Percentiles rank a stretch among this genome's conserved stretches.
Conservation (phyloP, 208 protist genomes). For the Trypanosoma congolense region DNA sequence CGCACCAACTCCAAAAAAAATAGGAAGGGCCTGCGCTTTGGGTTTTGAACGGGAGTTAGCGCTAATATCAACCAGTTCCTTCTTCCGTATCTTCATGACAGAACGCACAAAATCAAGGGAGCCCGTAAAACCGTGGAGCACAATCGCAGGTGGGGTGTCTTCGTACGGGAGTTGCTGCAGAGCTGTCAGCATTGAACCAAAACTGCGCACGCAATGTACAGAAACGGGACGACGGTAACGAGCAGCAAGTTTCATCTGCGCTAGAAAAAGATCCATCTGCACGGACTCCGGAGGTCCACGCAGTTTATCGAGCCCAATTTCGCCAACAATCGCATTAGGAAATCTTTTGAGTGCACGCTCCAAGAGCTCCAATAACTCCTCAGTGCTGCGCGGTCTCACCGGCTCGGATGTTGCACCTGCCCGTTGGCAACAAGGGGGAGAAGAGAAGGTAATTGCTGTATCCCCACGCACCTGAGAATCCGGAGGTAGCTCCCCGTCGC, state of each 20-base stretch:
- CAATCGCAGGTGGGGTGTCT: constrained; percentile 55
- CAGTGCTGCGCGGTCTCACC: constrained; percentile 4
- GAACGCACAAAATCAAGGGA: constrained; percentile 58
- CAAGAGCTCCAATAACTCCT: constrained; percentile 31
- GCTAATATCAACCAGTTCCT: background rate
- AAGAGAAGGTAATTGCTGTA: no score
- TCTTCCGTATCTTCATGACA: constrained; percentile 51
- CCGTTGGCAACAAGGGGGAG: background rate
- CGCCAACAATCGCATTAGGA: constrained; percentile 63
- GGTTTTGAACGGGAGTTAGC: background rate
- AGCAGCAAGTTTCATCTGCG: constrained; percentile 61
- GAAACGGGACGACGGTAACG: constrained; percentile 53
- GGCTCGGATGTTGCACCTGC: background rate
- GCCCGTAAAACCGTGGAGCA: constrained; percentile 84
- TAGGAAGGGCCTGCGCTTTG: constrained; percentile 15
- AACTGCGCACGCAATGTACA: constrained; percentile 78
- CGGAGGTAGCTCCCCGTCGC: no score
- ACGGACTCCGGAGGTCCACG: constrained; percentile 35
- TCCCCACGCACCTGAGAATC: no score
- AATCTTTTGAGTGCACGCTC: constrained; percentile 29
- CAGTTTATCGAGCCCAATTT: constrained; percentile 84
- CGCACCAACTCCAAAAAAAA: constrained; percentile 67
- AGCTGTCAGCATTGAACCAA: constrained; percentile 52
- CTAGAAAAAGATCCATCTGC: constrained; percentile 42
- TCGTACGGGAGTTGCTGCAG: constrained; percentile 29